Evolutionary conservation across 176 grass and related monocot genomes (phyloP).

Genomic region (Tuctoria greenei): DNA sequence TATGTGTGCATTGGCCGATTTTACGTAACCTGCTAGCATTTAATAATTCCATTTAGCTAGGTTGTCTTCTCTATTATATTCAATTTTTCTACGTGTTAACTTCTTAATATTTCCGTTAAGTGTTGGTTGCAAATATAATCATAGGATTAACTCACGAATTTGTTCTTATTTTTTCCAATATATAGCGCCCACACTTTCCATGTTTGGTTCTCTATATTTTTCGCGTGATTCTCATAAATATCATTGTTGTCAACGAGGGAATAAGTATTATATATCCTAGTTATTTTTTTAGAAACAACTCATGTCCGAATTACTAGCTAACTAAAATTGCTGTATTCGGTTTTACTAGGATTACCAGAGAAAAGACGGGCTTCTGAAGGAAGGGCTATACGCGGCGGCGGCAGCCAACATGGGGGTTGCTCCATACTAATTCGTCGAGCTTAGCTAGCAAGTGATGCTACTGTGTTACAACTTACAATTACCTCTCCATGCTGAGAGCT

Average conservation of each 20-base stretch:
- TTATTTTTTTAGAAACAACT: too few species aligned
- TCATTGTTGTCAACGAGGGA: neutral
- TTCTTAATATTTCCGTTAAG: neutral
- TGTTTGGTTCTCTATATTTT: too few species aligned
- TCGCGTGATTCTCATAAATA: too few species aligned
- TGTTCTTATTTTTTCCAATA: too few species aligned
- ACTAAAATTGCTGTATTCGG: neutral
- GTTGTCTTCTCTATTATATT: neutral
- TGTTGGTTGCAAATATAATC: neutral
- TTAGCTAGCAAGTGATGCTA: neutral
- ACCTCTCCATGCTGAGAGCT: neutral
- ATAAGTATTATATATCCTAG: neutral
- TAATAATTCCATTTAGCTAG: neutral
- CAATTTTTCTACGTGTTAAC: neutral
- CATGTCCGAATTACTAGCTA: neutral
- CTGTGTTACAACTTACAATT: too few species aligned
- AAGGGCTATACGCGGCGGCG: slow-evolving; percentile 63
- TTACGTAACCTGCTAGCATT: neutral
- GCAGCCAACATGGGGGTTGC: slow-evolving; percentile 91
- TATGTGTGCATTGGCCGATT: neutral
- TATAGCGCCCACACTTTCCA: neutral
- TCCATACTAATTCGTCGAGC: slow-evolving; percentile 50
- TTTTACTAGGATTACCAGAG: slow-evolving; percentile 45
- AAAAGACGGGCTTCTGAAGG: slow-evolving; percentile 74
- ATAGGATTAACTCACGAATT: neutral